Conservation (phyloP, 2,329 filamentous ascomycete genomes). For the Penicillium sclerotigenum region DNA sequence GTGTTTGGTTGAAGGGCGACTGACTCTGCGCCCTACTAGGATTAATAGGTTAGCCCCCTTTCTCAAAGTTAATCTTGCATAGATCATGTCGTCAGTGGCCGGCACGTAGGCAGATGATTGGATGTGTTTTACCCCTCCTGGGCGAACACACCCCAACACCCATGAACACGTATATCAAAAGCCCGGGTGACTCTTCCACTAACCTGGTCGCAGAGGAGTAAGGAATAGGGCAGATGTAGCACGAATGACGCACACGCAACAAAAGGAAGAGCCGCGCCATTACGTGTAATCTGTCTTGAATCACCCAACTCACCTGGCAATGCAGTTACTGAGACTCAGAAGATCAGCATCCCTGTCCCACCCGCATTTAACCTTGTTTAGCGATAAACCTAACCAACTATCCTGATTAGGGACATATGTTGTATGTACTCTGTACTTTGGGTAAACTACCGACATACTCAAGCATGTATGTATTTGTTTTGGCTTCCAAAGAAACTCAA, state of each 20-base stretch:
- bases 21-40: neutral
- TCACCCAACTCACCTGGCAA: no score
- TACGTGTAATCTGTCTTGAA: neutral
- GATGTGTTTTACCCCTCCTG: constrained; percentile 1
- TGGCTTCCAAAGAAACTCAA: neutral
- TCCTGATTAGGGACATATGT: neutral
- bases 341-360: neutral
- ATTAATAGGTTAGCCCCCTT: neutral
- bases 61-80: constrained; percentile 21
- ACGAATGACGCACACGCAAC: no score
- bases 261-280: neutral
- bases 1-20: neutral
- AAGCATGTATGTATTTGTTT: neutral
- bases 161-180: constrained; percentile 2
- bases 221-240: neutral
- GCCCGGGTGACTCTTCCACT: neutral
- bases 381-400: neutral
- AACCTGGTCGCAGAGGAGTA: neutral
- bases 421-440: neutral
- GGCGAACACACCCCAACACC: neutral
- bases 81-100: constrained; percentile 7
- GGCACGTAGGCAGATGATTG: constrained; percentile 8
- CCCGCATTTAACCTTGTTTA: neutral
- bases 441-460: neutral
- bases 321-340: neutral